These are phyloP conservation scores for Earliella scabrosa DNA, from an alignment of 1,284 basidiomycete genomes.

Conservation along the genomic window DNA sequence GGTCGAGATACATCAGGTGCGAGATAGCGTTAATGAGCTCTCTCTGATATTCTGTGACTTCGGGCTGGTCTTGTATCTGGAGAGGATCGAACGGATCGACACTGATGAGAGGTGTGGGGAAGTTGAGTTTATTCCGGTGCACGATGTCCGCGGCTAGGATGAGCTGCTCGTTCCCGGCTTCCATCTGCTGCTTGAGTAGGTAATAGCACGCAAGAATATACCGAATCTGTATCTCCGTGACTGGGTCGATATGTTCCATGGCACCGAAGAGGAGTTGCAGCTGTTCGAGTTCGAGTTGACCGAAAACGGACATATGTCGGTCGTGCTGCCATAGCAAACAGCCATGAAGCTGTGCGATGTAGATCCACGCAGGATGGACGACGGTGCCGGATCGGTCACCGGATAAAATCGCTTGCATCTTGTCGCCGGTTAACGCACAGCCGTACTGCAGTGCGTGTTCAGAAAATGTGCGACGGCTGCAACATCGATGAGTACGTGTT, in stretches of 20 bases:
- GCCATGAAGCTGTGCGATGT: conserved; percentile 32
- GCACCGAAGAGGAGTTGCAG: conserved; percentile 21
- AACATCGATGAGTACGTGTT: neutral
- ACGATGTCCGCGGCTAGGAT: conserved; percentile 22
- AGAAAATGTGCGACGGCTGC: conserved; percentile 29
- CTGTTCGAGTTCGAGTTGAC: conserved; percentile 20
- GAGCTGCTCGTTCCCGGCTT: conserved; percentile 28
- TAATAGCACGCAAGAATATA: conserved; percentile 30
- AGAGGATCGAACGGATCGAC: conserved; percentile 18
- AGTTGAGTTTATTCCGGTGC: conserved; percentile 13
- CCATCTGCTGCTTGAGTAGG: conserved; percentile 28
- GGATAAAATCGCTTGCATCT: conserved; percentile 29
- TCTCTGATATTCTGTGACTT: conserved; percentile 20
- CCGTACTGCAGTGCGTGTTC: conserved; percentile 28
- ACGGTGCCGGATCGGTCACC: conserved; percentile 29
- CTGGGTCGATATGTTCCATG: conserved; percentile 23
- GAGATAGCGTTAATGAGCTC: conserved; percentile 31
- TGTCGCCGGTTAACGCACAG: conserved; percentile 23
- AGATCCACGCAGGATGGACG: conserved; percentile 31
- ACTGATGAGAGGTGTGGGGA: neutral
- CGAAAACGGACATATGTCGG: conserved; percentile 19
- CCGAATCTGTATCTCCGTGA: conserved; percentile 28
- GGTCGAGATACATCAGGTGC: conserved; percentile 33
- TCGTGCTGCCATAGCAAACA: conserved; percentile 30
- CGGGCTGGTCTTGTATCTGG: conserved; percentile 10